Evolutionary conservation across 495 filamentous ascomycete genomes (phyloP), one percentile per base, ranked within the genome.

Genomic region (Talaromyces thailandensis): DNA sequence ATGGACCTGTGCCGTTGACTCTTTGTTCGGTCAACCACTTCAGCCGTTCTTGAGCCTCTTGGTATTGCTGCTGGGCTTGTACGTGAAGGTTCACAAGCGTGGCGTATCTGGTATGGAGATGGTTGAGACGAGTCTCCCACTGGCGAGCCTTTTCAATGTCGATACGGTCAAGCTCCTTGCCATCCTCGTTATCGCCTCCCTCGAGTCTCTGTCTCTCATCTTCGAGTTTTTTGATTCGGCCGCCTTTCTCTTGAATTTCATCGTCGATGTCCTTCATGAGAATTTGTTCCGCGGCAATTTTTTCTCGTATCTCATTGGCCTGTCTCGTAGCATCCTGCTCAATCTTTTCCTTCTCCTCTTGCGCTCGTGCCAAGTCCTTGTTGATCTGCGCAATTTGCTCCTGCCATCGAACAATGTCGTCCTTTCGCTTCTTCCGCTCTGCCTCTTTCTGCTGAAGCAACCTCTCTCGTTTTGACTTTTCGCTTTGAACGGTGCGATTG

Each of bases 401-500:
- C 61, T 80, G 71, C 86, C 86, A 88, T 56, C 82, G 76, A 25
- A 70, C 56, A 53, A 85, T 82, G 55, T 89, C 86, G 40, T 82
- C 78, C 63, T 81, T 82, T 59, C 86, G 73, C 68, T 84, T 86
- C 65, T 81, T 76, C 51, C 84, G 77, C 62, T 89, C 85, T 5
- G 79, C 78, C 65, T 83, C 78, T 68, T 87, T 89, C 64, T 86
- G 83, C 59, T 84, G 81, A 35, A 88, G 70, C 32, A 83, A 64
- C 65, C 77, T 80, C 67, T 98, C 92, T 65, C 89, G 92, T 65
- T 91, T 88, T 0, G 82, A 78, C 68, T 88, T 90, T 67, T 86
- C 85, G 59, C 87, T 87, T 68, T 96, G 88, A 9, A 92, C 91
- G n/a, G 84, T 81, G 57, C 91, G 82, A 73, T 96, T 97, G 56